A percentile compares a stretch with the other conserved stretches of the same genome.
Evolutionary conservation across 306 rosid species (phyloP).

Genomic region (Heteromeles arbutifolia): DNA sequence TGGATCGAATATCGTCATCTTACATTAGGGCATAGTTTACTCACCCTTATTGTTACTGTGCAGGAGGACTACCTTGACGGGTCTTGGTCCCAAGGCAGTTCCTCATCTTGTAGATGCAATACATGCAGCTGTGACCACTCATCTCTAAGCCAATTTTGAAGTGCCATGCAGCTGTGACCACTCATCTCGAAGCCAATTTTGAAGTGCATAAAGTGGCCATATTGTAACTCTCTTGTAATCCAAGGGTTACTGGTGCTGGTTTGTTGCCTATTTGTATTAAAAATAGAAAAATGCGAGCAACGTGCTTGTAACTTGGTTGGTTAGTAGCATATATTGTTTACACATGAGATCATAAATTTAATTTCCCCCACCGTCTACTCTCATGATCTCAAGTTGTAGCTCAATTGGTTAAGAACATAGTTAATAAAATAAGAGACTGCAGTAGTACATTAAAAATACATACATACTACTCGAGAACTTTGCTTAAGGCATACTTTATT

Average conservation of each 20-base stretch:
- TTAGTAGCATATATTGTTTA: too few species aligned
- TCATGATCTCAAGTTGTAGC: too few species aligned
- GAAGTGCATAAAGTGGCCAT: background rate
- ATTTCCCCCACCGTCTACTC: too few species aligned
- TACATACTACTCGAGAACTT: too few species aligned
- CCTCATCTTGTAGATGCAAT: constrained; percentile 82
- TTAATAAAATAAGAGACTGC: too few species aligned
- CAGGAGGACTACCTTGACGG: constrained; percentile 97
- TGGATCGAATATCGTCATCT: background rate
- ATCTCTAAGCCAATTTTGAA: constrained; percentile 1
- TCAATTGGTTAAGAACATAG: too few species aligned
- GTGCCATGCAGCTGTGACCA: constrained; percentile 62
- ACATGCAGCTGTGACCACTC: constrained; percentile 65
- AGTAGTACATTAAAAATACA: too few species aligned
- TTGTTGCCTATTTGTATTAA: background rate
- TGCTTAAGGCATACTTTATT: too few species aligned
- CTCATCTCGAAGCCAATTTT: constrained; percentile 8
- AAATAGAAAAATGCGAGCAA: too few species aligned
- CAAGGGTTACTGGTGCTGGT: background rate
- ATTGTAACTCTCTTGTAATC: background rate
- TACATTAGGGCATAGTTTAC: background rate
- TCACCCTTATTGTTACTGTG: background rate
- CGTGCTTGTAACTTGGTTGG: too few species aligned
- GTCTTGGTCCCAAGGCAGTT: constrained; percentile 66
- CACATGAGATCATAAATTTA: too few species aligned